Percentiles rank a stretch among this genome's conserved stretches.
Evolutionary conservation across 2,329 filamentous ascomycete species (phyloP).

Genomic region (Neofusicoccum umdonicola): DNA sequence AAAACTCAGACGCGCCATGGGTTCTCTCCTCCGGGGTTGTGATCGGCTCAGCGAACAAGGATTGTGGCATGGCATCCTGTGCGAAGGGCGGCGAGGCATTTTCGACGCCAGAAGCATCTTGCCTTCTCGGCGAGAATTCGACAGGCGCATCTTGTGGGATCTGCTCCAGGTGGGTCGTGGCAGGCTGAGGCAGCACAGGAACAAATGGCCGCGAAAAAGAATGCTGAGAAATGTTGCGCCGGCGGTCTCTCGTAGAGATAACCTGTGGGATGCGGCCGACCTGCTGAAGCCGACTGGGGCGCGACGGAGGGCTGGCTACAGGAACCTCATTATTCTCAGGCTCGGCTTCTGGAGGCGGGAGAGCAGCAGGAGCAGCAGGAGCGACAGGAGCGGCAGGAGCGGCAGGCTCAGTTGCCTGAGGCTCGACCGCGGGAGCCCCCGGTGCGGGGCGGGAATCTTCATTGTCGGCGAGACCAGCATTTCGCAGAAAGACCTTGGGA

Average conservation of each 20-base stretch:
- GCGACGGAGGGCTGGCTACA: slow-evolving; percentile 19
- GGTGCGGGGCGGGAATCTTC: neutral
- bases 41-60: neutral
- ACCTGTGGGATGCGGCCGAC: slow-evolving; percentile 86
- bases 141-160: neutral
- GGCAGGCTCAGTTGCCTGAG: neutral
- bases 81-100: neutral
- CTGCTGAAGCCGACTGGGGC: slow-evolving; percentile 69
- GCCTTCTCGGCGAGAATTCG: neutral
- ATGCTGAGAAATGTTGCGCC: slow-evolving; percentile 66
- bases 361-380: neutral
- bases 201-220: slow-evolving; percentile 84
- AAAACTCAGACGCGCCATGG: slow-evolving; percentile 57
- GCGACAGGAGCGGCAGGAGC: neutral
- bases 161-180: slow-evolving; percentile 8
- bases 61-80: neutral
- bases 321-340: neutral
- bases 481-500: slow-evolving; percentile 30
- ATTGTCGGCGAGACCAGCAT: neutral
- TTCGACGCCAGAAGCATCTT: neutral
- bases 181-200: slow-evolving; percentile 43
- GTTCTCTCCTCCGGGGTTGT: slow-evolving; percentile 15
- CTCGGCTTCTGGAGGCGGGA: neutral
- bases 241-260: slow-evolving; percentile 61
- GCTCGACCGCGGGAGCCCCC: neutral